Evolutionary conservation across 495 filamentous ascomycete genomes (phyloP).

Genomic region (Neurospora sp.): DNA sequence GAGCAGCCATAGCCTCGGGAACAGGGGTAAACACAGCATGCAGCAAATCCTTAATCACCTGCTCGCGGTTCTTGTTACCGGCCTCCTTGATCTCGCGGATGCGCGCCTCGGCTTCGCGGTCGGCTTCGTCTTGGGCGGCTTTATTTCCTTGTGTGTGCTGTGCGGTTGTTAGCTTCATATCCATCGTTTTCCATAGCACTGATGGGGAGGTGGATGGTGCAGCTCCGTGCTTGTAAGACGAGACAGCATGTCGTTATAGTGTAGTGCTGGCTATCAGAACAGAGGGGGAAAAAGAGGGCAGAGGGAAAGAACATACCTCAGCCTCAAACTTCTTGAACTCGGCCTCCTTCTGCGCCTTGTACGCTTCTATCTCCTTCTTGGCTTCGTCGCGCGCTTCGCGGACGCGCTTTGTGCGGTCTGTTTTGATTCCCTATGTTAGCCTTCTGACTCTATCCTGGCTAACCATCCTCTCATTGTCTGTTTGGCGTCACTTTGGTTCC

Average conservation of each 20-base stretch:
- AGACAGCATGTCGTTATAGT: no score
- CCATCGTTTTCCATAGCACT: no score
- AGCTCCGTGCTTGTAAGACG: no score
- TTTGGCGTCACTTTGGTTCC: no score
- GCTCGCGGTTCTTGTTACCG: slow-evolving; percentile 63
- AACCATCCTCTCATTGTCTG: no score
- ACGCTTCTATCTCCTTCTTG: slow-evolving; percentile 96
- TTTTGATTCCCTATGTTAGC: neutral
- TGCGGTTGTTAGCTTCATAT: neutral
- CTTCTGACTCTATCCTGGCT: no score
- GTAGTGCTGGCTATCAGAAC: no score
- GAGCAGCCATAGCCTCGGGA: neutral
- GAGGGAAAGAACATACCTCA: slow-evolving; percentile 45
- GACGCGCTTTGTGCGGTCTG: slow-evolving; percentile 94
- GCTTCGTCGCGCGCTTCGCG: slow-evolving; percentile 91
- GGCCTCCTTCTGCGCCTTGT: slow-evolving; percentile 78
- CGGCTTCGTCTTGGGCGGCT: slow-evolving; percentile 75
- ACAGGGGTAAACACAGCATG: slow-evolving; percentile 51
- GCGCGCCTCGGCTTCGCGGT: slow-evolving; percentile 69
- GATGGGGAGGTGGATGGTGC: no score
- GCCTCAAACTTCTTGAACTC: slow-evolving; percentile 94
- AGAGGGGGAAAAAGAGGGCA: no score
- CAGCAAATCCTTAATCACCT: slow-evolving; percentile 73
- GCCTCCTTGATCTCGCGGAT: slow-evolving; percentile 72
- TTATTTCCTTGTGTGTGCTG: slow-evolving; percentile 84